Base-by-base conservation (phyloP, 192 early-diverging fungal species). In the Coemansia sp. region DNA sequence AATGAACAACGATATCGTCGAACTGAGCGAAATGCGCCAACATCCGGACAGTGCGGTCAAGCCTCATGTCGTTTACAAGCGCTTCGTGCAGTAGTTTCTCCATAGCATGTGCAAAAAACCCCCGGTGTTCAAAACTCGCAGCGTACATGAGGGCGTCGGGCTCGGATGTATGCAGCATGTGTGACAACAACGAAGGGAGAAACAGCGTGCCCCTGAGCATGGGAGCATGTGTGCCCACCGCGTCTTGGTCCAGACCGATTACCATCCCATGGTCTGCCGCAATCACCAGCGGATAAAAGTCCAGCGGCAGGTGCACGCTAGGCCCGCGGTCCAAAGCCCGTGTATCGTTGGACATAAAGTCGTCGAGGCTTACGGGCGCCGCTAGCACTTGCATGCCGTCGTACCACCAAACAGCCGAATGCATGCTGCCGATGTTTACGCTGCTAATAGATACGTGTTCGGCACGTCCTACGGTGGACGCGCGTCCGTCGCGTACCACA, bases 31-130 rank as follows among this genome's bases (percentile, higher is more conserved):
- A 99, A 58, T 88, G 75, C 54, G 90, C 84, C 36, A 99, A 67
- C 57, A 97, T 89, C 46, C 79, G 77, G 11, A 95, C 82, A 3
- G 92, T 88, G 12, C 74, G 66, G 14, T 89, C 86, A 38, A 98
- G 67, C 17, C 92, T 74, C 60, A 25, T 36, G 24, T 15, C 40
- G 50, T 89, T 86, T 61, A 96, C 96, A 44, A 97, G 61, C 2
- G 90, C 89, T 12, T 86, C 85, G 70, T 98, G 96, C 21, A 98
- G 69, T 28, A 99, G 73, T 18, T 98, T 86, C 72, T 99, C 97
- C 28, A 99, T 81, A 23, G 91, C 87, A 74, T 99, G 97, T 10
- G 87, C 77, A 72, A 97, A 98, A 66, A 98, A 99, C 42, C 84
- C 81, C 37, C 93, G 78, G 20, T 87, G 79, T 64, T 87, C 83